Conservation (phyloP, 2,329 filamentous ascomycete genomes). For the Trichoderma lentiforme region DNA sequence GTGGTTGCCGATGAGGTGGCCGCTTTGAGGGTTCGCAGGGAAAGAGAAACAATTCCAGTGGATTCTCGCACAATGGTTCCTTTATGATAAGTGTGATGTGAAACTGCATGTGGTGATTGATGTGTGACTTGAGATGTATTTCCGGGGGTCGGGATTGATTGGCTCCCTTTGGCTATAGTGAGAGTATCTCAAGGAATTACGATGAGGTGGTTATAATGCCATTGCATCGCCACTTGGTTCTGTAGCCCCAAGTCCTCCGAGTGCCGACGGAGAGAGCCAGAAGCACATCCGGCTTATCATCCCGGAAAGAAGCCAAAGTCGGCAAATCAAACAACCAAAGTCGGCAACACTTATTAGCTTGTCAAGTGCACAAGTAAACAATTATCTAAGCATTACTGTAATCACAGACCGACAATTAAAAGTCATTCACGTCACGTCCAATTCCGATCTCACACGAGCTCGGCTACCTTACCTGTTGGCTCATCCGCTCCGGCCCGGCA, state of each 20-base stretch:
- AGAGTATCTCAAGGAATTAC: not conserved
- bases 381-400: not conserved
- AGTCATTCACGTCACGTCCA: not conserved
- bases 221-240: not conserved
- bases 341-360: not conserved
- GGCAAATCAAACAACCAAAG: not conserved
- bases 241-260: not conserved
- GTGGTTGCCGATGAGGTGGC: not conserved
- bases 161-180: not conserved
- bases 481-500: slow-evolving; percentile 2
- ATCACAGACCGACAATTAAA: not conserved
- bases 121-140: not conserved
- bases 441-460: slow-evolving; percentile 8
- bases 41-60: not conserved
- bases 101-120: not conserved
- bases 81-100: not conserved
- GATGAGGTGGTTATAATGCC: not conserved
- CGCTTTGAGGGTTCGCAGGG: not conserved
- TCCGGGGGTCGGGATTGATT: not conserved
- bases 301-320: not conserved
- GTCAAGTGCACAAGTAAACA: not conserved
- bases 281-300: not conserved
- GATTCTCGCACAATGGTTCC: not conserved
- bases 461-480: not conserved
- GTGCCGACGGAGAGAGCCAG: not conserved